These are phyloP conservation scores for Colletotrichum brevisporum DNA, from an alignment of 2,329 filamentous ascomycete genomes.

Conservation along the genomic window DNA sequence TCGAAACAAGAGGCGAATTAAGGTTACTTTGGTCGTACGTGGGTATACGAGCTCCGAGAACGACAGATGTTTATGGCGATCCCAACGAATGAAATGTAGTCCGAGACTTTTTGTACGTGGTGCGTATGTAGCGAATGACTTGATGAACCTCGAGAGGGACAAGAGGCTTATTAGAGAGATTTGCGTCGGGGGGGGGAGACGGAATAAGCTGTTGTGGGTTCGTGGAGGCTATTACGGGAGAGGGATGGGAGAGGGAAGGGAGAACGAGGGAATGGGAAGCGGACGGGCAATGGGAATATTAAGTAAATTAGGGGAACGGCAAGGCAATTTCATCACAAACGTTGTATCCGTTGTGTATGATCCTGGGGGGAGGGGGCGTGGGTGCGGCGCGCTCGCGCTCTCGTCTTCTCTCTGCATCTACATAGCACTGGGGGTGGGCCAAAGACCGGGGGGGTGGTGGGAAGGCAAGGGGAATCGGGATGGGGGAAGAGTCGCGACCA, in stretches of 20 bases:
- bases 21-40: constrained; percentile 12
- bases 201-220: constrained; percentile 37
- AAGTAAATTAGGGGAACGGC: constrained; percentile 34
- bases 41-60: background rate
- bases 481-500: background rate
- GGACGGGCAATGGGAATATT: constrained; percentile 29
- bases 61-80: constrained; percentile 9
- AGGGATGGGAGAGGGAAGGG: constrained; percentile 22
- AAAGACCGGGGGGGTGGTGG: too few relatives aligned
- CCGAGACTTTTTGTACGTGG: constrained; percentile 5
- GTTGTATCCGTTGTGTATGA: constrained; percentile 34
- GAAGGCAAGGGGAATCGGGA: background rate
- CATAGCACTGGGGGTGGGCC: constrained; percentile 22
- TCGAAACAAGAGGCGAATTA: constrained; percentile 15
- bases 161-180: constrained; percentile 10
- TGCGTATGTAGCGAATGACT: constrained; percentile 34
- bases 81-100: constrained; percentile 33
- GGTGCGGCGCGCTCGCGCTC: background rate
- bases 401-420: constrained; percentile 11
- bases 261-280: background rate
- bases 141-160: constrained; percentile 28
- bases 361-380: constrained; percentile 26
- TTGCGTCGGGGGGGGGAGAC: constrained; percentile 13
- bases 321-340: constrained; percentile 38
- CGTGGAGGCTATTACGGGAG: constrained; percentile 35